A percentile compares a stretch with the other conserved stretches of the same genome.
These are phyloP conservation scores for Metarhizium robertsii DNA, from an alignment of 2,329 filamentous ascomycete genomes.

Conservation along the genomic window DNA sequence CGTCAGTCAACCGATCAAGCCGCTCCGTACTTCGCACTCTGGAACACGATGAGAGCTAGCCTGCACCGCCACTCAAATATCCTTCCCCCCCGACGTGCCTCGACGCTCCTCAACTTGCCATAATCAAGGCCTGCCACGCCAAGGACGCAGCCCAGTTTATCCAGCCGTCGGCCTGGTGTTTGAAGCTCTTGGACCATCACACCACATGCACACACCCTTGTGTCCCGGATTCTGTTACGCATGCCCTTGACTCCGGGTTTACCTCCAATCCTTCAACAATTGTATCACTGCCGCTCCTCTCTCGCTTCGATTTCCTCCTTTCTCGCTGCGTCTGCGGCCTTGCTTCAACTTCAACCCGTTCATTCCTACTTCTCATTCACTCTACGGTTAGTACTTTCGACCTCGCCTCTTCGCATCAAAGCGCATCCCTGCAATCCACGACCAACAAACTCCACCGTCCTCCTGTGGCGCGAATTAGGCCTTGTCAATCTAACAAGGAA, in stretches of 20 bases:
- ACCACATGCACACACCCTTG: not conserved
- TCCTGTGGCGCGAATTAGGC: constrained; percentile 2
- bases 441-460: not conserved
- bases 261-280: not conserved
- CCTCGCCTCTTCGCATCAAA: not conserved
- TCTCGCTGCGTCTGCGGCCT: not conserved
- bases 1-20: not conserved
- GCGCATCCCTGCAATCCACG: not conserved
- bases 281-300: not conserved
- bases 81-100: not conserved
- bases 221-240: not conserved
- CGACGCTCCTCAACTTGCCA: not conserved
- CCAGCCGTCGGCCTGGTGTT: not conserved
- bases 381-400: not conserved
- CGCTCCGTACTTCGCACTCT: not conserved
- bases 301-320: not conserved
- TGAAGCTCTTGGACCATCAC: not conserved
- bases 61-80: not conserved
- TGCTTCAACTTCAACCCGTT: not conserved
- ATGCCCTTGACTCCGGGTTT: not conserved
- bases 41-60: not conserved
- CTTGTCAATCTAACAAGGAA: not conserved
- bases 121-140: not conserved
- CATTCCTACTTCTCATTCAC: not conserved
- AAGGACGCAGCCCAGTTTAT: not conserved